Base-by-base conservation (phyloP, 1,284 basidiomycete species). In the Cryptococcus wingfieldii region DNA sequence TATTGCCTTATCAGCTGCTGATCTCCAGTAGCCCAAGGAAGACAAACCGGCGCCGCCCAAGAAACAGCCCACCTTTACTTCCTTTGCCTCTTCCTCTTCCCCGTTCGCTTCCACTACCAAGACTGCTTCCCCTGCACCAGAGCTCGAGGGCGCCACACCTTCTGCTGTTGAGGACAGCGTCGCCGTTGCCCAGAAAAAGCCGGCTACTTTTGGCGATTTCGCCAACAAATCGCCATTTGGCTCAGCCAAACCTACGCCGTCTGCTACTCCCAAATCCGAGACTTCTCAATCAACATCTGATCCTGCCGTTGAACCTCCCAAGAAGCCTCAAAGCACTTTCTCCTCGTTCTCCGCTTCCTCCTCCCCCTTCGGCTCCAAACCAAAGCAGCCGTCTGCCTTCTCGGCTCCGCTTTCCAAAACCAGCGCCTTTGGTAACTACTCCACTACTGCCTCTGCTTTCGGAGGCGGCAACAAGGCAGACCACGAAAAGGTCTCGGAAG, bases 11-110 rank as follows among this genome's bases (percentile, higher is more conserved):
- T 34, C 31, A 34, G 31, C 31, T 6, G 31, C 31, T 34, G 31
- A 34, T 8, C 7, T 34, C 31, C 31, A 34, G 31, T 10, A 34
- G 31, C 12, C 47, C 3, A 34, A 3, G 10, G 51, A 43, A 23
- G 39, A 49, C 18, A 38, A 55, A 34, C 19, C 50, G 5, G 46
- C 41, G n/a, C 47, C 38, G 10, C 59, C 62, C 10, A 53, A 56
- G 16, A 70, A 69, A 61, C 67, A 64, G 43, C 51, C 67, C 13
- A 69, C 68, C 4, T 87, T 86, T 62, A 83, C 83, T 63, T 81
- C 84, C 0, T 88, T 86, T 64, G 80, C 83, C 0, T 80, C 81
- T 0, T 72, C 82, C 2, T 63, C 81, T 16, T 86, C 86, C 4
- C 85, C 86, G 1, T 87, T 87, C 66, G 77, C 79, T 5, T 12